phyloP scores from a whole-genome alignment of 805 yeast species.

The Priceomyces medius region DNA sequence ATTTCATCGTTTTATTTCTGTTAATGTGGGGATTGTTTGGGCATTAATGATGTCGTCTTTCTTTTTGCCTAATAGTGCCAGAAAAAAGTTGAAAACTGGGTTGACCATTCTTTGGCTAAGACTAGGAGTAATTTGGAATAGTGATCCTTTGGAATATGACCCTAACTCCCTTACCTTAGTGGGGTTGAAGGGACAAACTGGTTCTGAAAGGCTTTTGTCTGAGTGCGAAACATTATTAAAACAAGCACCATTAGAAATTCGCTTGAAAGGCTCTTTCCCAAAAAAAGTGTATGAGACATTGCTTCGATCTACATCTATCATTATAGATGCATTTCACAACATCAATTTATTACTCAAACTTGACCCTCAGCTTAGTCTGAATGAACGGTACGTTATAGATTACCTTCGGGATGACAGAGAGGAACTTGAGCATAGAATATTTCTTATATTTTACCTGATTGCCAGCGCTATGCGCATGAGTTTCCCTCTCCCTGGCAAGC shows the following conservation, averaged over 20 bases:
- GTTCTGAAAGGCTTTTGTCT: conserved; percentile 52
- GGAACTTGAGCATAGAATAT: conserved; percentile 71
- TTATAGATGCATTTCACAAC: conserved; percentile 74
- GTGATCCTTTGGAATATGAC: conserved; percentile 60
- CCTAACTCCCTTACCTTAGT: conserved; percentile 24
- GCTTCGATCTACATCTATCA: conserved; percentile 56
- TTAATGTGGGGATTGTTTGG: conserved; percentile 72
- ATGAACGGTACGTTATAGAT: conserved; percentile 56
- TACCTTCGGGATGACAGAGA: conserved; percentile 56
- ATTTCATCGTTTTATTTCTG: conserved; percentile 72
- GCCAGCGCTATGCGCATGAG: conserved; percentile 75
- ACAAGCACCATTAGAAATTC: conserved; percentile 73
- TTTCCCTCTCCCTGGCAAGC: conserved; percentile 72
- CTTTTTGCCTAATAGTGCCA: conserved; percentile 73
- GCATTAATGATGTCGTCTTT: conserved; percentile 67
- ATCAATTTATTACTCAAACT: conserved; percentile 65
- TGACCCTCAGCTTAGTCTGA: conserved; percentile 51
- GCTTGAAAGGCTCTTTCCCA: conserved; percentile 76
- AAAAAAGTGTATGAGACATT: conserved; percentile 48
- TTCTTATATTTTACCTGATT: conserved; percentile 73
- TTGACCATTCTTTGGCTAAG: conserved; percentile 72
- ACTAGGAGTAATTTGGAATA: conserved; percentile 78
- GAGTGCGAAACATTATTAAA: conserved; percentile 60
- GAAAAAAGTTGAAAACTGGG: conserved; percentile 63
- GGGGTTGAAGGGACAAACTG: conserved; percentile 48